Evolutionary conservation across 805 yeast species (phyloP), one percentile per base, ranked within the genome.

Genomic region (Candida silvatica): DNA sequence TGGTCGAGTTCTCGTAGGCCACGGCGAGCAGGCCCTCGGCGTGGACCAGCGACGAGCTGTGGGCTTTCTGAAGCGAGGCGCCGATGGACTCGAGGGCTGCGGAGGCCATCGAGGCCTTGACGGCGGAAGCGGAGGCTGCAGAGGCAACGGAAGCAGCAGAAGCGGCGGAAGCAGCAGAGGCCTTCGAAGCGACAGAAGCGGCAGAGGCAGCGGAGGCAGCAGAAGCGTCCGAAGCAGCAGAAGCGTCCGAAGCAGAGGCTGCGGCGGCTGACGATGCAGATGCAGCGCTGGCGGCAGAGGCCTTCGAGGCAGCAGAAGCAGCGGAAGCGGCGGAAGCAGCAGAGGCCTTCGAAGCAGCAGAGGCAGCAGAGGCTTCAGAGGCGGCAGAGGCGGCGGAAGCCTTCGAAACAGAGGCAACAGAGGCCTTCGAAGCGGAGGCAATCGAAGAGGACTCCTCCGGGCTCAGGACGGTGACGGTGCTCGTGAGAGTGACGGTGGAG

Each of bases 391-490:
- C 24, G 12, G 24, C 7, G 7, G 7, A 7, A 22, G 24, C 24
- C 12, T 7, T 8, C 12, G 7, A 8, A 7, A 8, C 24, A 22
- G 24, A 44, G 3, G 52, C 41, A 23, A 36, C 40, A 17, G 52
- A 36, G 16, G 45, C 38, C 22, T 38, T 24, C 29, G 52, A 22
- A 18, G 60, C 57, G 22, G 43, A 37, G 31, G 41, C 32, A 23
- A 52, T 27, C 27, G 61, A 56, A 28, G 62, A 34, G 34, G 67
- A 59, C 49, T 69, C 69, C 37, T 62, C 58, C 23, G 74, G 73
- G 20, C 71, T 56, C 47, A 66, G 59, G 30, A 66, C 34, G 20
- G 75, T 69, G 35, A 55, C 53, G 31, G 75, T 69, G 38, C 66
- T 53, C 17, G 74, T 69, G 39, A 69, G 45, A 20, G 74, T 69